Evolutionary conservation across 495 filamentous ascomycete species (phyloP).

Genomic region (Xylaria intraflava): DNA sequence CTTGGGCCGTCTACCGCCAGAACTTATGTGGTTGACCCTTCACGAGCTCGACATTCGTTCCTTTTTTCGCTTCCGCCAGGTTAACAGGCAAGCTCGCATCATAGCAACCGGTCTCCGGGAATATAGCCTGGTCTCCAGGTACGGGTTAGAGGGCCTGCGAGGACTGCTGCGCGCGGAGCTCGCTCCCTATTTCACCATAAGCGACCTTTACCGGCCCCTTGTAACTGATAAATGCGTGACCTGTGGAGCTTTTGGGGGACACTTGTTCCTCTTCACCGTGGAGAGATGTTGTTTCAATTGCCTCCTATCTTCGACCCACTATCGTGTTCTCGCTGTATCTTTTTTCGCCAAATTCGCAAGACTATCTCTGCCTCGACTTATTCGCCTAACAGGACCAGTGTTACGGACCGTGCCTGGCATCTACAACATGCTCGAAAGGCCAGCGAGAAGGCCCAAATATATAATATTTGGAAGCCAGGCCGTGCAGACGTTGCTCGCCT

Average conservation of each 20-base stretch:
- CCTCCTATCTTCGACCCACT: neutral
- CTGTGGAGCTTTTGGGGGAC: constrained; percentile 5
- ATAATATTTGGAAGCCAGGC: neutral
- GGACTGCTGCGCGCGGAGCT: constrained; percentile 4
- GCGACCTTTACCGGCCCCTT: constrained; percentile 5
- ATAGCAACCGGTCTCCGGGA: neutral
- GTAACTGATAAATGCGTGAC: constrained; percentile 3
- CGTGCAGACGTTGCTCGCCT: neutral
- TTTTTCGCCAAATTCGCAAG: constrained; percentile 3
- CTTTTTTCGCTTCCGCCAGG: constrained; percentile 3
- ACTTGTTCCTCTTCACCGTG: constrained; percentile 5
- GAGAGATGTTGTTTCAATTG: constrained; percentile 8
- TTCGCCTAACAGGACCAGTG: neutral
- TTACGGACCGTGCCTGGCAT: neutral
- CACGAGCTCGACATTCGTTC: constrained; percentile 5
- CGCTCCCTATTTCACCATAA: constrained; percentile 3
- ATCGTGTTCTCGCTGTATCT: constrained; percentile 1
- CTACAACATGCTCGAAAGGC: neutral
- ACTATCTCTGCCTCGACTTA: neutral
- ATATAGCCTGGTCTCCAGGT: constrained; percentile 2
- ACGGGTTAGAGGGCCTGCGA: constrained; percentile 7
- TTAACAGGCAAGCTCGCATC: constrained; percentile 2
- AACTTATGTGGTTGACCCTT: constrained; percentile 5
- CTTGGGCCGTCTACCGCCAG: constrained; percentile 5
- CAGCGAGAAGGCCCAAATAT: neutral